phyloP scores from a whole-genome alignment of 1,139 yeast genomes.

The Candida sp. region DNA sequence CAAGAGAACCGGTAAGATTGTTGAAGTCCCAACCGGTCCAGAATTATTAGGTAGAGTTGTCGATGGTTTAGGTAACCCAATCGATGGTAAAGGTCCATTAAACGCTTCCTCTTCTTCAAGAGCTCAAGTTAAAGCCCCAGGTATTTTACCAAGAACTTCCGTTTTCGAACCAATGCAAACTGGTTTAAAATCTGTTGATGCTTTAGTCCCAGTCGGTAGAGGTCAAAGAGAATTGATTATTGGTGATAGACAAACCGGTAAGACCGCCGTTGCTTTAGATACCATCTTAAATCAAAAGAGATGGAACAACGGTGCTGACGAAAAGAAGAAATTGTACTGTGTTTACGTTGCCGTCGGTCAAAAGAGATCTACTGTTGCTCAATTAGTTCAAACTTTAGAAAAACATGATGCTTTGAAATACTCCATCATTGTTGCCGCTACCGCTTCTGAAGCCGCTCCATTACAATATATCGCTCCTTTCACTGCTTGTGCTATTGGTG shows the following conservation, averaged over 20 bases:
- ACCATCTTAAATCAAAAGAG: constrained; percentile 99
- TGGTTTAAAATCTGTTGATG: constrained; percentile 99
- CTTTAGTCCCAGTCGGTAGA: constrained; percentile 99
- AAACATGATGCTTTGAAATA: constrained; percentile 97
- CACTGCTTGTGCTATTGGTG: constrained; percentile 99
- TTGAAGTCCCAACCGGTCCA: constrained; percentile 99
- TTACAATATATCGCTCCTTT: constrained; percentile 99
- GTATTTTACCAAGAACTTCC: constrained; percentile 99
- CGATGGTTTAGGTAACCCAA: constrained; percentile 99
- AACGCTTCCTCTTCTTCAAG: constrained; percentile 81
- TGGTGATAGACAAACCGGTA: constrained; percentile 99
- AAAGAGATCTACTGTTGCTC: constrained; percentile 99
- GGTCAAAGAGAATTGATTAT: constrained; percentile 99
- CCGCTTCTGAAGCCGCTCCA: constrained; percentile 99
- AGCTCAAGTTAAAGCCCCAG: constrained; percentile 99
- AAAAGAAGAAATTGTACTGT: constrained; percentile 98
- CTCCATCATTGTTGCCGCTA: constrained; percentile 98
- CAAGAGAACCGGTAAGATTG: constrained; percentile 99
- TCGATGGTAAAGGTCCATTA: constrained; percentile 99
- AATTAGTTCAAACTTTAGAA: constrained; percentile 98
- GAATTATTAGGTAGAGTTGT: constrained; percentile 98
- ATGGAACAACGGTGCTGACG: constrained; percentile 95
- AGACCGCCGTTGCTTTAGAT: constrained; percentile 98
- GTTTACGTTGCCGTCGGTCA: constrained; percentile 99
- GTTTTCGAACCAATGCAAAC: constrained; percentile 99